phyloP scores from a whole-genome alignment of 768 basidiomycete species.

The Lactarius pseudohatsudake region DNA sequence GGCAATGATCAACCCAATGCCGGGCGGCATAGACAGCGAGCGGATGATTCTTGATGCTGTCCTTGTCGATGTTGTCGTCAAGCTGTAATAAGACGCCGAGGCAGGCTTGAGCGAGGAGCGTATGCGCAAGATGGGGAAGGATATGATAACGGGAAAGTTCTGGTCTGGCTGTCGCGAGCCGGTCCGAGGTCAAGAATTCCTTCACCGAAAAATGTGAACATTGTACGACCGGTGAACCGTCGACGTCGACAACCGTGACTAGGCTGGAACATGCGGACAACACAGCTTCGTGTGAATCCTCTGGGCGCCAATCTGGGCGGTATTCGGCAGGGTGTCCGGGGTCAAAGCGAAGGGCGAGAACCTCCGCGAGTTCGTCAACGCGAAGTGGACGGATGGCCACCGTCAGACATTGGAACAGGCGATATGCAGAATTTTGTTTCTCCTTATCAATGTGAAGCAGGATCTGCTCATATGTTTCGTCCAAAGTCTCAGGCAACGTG shows the following conservation, averaged over 20 bases:
- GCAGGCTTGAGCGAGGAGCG: background rate
- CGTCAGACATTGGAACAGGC: background rate
- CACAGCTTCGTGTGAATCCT: background rate
- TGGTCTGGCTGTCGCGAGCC: background rate
- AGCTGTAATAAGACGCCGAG: background rate
- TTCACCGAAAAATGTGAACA: background rate
- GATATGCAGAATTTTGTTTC: background rate
- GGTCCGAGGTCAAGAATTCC: background rate
- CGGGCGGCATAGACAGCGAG: background rate
- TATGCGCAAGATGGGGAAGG: background rate
- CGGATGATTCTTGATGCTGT: background rate
- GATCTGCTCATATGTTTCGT: background rate
- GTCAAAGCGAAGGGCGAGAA: background rate
- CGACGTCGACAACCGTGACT: background rate
- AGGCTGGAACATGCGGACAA: background rate
- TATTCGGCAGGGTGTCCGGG: background rate
- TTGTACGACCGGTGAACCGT: background rate
- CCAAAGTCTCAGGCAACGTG: background rate
- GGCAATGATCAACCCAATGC: background rate
- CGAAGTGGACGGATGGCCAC: background rate
- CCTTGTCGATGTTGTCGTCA: background rate
- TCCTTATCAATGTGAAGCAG: background rate
- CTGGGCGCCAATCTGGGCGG: constrained; percentile 5
- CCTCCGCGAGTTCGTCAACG: constrained; percentile 1
- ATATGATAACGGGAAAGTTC: background rate